Percentiles rank a stretch among this genome's conserved stretches.
Evolutionary conservation across 2,329 filamentous ascomycete genomes (phyloP).

Genomic region (Rhytidhysteron rufulum): DNA sequence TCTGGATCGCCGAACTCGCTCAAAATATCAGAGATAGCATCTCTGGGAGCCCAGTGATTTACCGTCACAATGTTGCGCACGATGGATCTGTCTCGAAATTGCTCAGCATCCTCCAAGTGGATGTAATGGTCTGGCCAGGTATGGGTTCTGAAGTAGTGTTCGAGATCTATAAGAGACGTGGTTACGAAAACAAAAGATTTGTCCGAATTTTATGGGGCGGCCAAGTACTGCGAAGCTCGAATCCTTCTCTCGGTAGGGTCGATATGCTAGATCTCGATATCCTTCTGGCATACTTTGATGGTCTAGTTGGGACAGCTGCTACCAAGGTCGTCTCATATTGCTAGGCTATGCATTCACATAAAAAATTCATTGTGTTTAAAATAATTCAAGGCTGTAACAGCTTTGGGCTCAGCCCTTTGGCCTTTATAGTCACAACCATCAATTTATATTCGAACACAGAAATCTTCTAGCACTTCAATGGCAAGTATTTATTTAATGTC

Average conservation of each 20-base stretch:
- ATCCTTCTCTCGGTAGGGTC: slow-evolving; percentile 62
- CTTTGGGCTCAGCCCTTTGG: too few relatives aligned
- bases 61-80: slow-evolving; percentile 76
- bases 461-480: too few relatives aligned
- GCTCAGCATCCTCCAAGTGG: slow-evolving; percentile 66
- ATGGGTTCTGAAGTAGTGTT: slow-evolving; percentile 79
- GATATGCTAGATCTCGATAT: slow-evolving; percentile 67
- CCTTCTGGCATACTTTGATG: slow-evolving; percentile 68
- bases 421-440: too few relatives aligned
- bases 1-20: slow-evolving; percentile 71
- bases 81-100: slow-evolving; percentile 69
- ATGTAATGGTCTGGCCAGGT: slow-evolving; percentile 78
- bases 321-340: slow-evolving; percentile 36
- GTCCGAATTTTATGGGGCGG: slow-evolving; percentile 71
- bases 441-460: too few relatives aligned
- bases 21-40: slow-evolving; percentile 55
- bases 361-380: too few relatives aligned
- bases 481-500: too few relatives aligned
- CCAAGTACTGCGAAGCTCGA: slow-evolving; percentile 62
- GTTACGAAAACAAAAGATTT: slow-evolving; percentile 35
- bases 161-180: slow-evolving; percentile 55
- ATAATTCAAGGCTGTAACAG: too few relatives aligned
- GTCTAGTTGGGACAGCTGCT: slow-evolving; percentile 56
- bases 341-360: slow-evolving; percentile 24
- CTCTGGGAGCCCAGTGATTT: slow-evolving; percentile 41